Evolutionary conservation across 345 rosid genomes (phyloP), one percentile per base, ranked within the genome.

Genomic region (Ceriops decandra): DNA sequence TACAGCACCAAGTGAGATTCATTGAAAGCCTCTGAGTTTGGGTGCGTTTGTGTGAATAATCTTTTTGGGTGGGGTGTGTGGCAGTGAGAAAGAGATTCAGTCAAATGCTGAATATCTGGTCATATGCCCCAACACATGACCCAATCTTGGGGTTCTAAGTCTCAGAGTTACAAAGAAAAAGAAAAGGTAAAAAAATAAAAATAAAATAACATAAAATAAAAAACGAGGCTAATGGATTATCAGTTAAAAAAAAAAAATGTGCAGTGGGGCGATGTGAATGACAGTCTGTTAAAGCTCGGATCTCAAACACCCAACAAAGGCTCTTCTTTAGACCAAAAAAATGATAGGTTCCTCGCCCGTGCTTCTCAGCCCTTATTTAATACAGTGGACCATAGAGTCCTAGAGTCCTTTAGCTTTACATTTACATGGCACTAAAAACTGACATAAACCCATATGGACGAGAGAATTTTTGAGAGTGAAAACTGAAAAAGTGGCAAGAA

Each of bases 201-300:
- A 24, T 24, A 24, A 28, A 28, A 28, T 1, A 66, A 27, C 0
- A 65, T 62, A 65, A 53, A 61, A 61, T 72, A 67, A 77, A 30
- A 81, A 57, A 72, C 77, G 13, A 58, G 49, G 57, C 26, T 17
- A 15, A 79, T 77, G 79, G 80, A 42, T 42, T 13, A 13, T 13
- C 49, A 42, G 49, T 42, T 38, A n/a, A n/a, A n/a, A 38, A 38
- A 42, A 38, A 36, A 36, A 42, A 42, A 11, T 42, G 49, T 2
- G 49, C 5, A 42, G 49, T 42, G 49, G 74, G 74, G 52, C 33
- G 38, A 11, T 57, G 28, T 51, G 69, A 63, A 64, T 64, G 84
- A 68, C 87, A 79, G 79, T 63, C 81, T 81, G 79, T 66, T 47
- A 63, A 11, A 84, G 86, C 84, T 80, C 84, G 79, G 81, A 85